Evolutionary conservation across 2,329 filamentous ascomycete genomes (phyloP).

Genomic region (Trichoderma citrinoviride): DNA sequence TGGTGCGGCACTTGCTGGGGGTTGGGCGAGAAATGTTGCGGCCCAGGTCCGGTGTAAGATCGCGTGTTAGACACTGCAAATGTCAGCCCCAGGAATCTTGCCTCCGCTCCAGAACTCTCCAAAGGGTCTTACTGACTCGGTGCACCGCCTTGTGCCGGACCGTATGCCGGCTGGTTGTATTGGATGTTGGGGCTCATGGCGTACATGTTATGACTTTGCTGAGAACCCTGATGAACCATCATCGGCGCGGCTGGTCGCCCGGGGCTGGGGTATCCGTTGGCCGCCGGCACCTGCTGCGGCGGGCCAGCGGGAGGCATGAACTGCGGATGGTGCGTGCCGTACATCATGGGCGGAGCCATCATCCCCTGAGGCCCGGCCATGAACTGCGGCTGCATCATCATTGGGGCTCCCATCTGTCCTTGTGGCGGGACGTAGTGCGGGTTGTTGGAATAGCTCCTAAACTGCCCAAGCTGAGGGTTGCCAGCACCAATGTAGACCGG

Average conservation of each 20-base stretch:
- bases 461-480: conserved; percentile 68
- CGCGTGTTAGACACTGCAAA: conserved; percentile 58
- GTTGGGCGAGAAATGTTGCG: conserved; percentile 63
- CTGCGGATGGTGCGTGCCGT: conserved; percentile 60
- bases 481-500: conserved; percentile 69
- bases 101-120: conserved; percentile 10
- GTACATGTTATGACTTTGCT: conserved; percentile 79
- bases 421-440: conserved; percentile 69
- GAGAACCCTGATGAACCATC: conserved; percentile 94
- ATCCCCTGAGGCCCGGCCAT: conserved; percentile 71
- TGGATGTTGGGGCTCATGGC: conserved; percentile 73
- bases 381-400: conserved; percentile 82
- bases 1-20: conserved; percentile 65
- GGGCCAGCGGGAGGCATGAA: conserved; percentile 61
- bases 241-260: conserved; percentile 74
- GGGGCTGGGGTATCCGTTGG: conserved; percentile 84
- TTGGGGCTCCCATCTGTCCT: conserved; percentile 68
- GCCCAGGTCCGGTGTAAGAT: conserved; percentile 57
- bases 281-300: conserved; percentile 60
- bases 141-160: conserved; percentile 62
- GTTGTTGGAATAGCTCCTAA: conserved; percentile 68
- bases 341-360: conserved; percentile 77
- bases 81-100: conserved; percentile 37
- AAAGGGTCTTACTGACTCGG: conserved; percentile 62
- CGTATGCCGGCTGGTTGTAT: conserved; percentile 72